Percentiles rank a stretch among this genome's conserved stretches.
phyloP scores from a whole-genome alignment of 164 flowering plant genomes.

The Protea cynaroides region DNA sequence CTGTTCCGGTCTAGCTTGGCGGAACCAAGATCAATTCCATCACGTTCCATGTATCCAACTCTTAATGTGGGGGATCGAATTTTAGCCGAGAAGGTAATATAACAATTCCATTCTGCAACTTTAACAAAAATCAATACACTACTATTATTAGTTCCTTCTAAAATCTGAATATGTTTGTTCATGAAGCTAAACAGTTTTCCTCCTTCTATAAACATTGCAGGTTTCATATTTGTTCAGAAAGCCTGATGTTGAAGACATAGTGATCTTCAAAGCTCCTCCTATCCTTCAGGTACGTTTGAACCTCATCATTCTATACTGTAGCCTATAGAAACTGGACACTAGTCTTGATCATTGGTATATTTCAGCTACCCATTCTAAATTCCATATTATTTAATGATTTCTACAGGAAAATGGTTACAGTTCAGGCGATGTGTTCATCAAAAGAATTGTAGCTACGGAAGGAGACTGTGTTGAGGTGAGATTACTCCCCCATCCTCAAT shows the following conservation, averaged over 20 bases:
- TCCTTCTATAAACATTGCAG: slow-evolving; percentile 28
- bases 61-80: slow-evolving; percentile 85
- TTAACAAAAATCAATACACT: no score
- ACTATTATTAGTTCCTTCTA: no score
- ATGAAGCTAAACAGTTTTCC: slow-evolving; percentile 1
- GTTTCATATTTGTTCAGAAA: slow-evolving; percentile 75
- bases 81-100: slow-evolving; percentile 82
- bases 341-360: neutral
- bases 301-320: neutral
- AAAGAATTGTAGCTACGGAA: slow-evolving; percentile 85
- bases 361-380: neutral
- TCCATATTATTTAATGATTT: neutral
- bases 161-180: no score
- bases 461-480: slow-evolving; percentile 89
- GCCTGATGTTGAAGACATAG: slow-evolving; percentile 88
- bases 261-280: slow-evolving; percentile 85
- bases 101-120: neutral
- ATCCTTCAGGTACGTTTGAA: slow-evolving; percentile 49
- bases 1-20: slow-evolving; percentile 67
- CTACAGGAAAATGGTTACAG: slow-evolving; percentile 65
- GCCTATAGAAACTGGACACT: no score
- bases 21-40: slow-evolving; percentile 85
- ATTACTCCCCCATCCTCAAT: slow-evolving; percentile 1
- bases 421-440: slow-evolving; percentile 73
- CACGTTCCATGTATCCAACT: slow-evolving; percentile 87